Percentiles rank a stretch among this genome's conserved stretches.
phyloP scores from a whole-genome alignment of 257 asterid species.

The Oldenlandia corymbosa region DNA sequence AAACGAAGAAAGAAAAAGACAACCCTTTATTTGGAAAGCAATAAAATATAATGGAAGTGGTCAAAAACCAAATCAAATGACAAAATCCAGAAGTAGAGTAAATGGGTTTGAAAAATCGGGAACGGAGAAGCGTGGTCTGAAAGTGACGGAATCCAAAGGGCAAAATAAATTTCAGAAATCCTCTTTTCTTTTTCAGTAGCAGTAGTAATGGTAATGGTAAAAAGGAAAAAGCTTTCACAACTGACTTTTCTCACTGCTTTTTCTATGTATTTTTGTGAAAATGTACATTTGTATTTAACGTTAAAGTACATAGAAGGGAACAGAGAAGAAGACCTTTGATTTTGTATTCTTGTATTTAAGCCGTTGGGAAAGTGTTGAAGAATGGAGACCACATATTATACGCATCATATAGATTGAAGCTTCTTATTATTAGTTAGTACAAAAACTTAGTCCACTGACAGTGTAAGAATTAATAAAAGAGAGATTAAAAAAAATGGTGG shows the following conservation, averaged over 20 bases:
- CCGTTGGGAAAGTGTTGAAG: slow-evolving; percentile 12
- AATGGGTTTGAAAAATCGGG: slow-evolving; percentile 33
- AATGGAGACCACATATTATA: no score
- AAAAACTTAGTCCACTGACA: no score
- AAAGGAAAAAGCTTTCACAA: slow-evolving; percentile 43
- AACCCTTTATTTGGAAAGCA: slow-evolving; percentile 16
- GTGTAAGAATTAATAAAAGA: not conserved
- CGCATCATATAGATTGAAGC: slow-evolving; percentile 17
- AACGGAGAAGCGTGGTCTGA: slow-evolving; percentile 32
- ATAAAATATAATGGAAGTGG: slow-evolving; percentile 2
- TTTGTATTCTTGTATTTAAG: not conserved
- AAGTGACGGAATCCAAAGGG: slow-evolving; percentile 41
- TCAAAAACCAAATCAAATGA: slow-evolving; percentile 20
- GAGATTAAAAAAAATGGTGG: not conserved
- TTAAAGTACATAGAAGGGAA: no score
- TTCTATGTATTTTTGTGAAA: not conserved
- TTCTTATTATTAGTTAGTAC: no score
- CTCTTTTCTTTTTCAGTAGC: slow-evolving; percentile 31
- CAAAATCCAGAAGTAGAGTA: slow-evolving; percentile 19
- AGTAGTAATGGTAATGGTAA: slow-evolving; percentile 61
- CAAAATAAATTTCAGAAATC: slow-evolving; percentile 21
- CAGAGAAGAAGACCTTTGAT: not conserved
- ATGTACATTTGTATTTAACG: slow-evolving; percentile 1
- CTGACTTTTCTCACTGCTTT: slow-evolving; percentile 8
- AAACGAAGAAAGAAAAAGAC: slow-evolving; percentile 30